Conservation (phyloP, 2,329 filamentous ascomycete genomes). For the Metarhizium rileyi region DNA sequence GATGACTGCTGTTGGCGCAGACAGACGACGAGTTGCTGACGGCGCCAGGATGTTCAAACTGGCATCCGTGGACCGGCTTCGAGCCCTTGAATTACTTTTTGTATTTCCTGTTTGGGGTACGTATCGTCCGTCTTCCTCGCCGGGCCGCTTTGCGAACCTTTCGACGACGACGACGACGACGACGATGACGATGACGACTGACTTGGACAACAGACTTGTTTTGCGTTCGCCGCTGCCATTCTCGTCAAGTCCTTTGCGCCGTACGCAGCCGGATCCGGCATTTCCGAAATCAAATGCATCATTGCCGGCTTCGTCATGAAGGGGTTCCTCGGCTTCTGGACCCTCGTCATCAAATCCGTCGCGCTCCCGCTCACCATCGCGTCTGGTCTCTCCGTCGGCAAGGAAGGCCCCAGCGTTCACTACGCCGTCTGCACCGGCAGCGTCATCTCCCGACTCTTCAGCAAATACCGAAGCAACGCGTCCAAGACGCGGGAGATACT, state of each 20-base stretch:
- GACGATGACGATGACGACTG: constrained; percentile 10
- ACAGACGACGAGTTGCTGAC: constrained; percentile 10
- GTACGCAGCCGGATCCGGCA: constrained; percentile 92
- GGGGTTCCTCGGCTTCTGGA: constrained; percentile 87
- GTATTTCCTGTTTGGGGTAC: constrained; percentile 76
- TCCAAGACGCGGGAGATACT: constrained; percentile 92
- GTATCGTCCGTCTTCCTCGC: constrained; percentile 13
- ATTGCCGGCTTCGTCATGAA: constrained; percentile 99
- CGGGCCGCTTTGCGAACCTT: too few relatives aligned
- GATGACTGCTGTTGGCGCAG: background rate
- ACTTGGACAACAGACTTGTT: constrained; percentile 51
- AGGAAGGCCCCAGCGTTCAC: constrained; percentile 97
- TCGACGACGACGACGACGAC: too few relatives aligned
- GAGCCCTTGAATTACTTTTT: constrained; percentile 73
- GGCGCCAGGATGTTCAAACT: constrained; percentile 64
- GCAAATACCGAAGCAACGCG: constrained; percentile 84
- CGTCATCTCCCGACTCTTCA: constrained; percentile 86
- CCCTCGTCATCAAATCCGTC: constrained; percentile 87
- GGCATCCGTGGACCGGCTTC: constrained; percentile 80
- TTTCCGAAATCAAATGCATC: constrained; percentile 98
- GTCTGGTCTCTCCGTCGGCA: constrained; percentile 88
- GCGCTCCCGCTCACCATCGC: constrained; percentile 85
- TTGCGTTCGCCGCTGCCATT: constrained; percentile 72
- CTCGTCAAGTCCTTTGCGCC: constrained; percentile 88
- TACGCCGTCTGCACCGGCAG: constrained; percentile 97